Percentiles rank a stretch among this genome's conserved stretches.
Evolutionary conservation across 164 flowering plant genomes (phyloP).

Genomic region (Vitis rotundifolia): DNA sequence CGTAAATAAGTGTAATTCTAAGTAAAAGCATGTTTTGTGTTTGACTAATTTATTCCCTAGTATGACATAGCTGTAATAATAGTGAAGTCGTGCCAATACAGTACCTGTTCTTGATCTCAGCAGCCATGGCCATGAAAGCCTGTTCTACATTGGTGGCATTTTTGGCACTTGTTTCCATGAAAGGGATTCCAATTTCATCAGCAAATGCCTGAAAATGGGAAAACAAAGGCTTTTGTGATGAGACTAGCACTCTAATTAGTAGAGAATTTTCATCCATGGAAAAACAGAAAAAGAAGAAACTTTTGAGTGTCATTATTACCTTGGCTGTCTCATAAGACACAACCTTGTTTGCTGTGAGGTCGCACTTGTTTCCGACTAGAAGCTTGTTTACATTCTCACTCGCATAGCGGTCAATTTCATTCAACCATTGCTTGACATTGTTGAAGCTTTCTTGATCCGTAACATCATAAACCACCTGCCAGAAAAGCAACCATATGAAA

Average conservation of each 20-base stretch:
- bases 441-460: conserved; percentile 88
- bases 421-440: conserved; percentile 86
- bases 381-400: conserved; percentile 56
- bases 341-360: conserved; percentile 57
- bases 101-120: conserved; percentile 48
- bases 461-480: conserved; percentile 80
- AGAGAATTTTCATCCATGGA: neutral
- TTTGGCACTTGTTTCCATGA: conserved; percentile 61
- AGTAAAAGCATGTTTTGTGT: too few relatives aligned
- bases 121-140: conserved; percentile 67
- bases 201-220: conserved; percentile 42
- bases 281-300: neutral
- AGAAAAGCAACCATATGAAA: conserved; percentile 13
- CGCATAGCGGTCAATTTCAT: conserved; percentile 57
- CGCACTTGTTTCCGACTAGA: conserved; percentile 77
- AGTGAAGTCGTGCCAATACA: neutral
- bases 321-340: conserved; percentile 45
- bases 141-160: conserved; percentile 50
- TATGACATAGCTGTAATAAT: neutral
- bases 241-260: neutral
- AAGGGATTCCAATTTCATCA: conserved; percentile 56
- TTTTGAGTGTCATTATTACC: conserved; percentile 14
- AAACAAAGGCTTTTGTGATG: neutral
- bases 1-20: too few relatives aligned
- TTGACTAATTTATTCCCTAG: too few relatives aligned